Conservation (phyloP, 495 filamentous ascomycete genomes). For the Bacidia rubella region DNA sequence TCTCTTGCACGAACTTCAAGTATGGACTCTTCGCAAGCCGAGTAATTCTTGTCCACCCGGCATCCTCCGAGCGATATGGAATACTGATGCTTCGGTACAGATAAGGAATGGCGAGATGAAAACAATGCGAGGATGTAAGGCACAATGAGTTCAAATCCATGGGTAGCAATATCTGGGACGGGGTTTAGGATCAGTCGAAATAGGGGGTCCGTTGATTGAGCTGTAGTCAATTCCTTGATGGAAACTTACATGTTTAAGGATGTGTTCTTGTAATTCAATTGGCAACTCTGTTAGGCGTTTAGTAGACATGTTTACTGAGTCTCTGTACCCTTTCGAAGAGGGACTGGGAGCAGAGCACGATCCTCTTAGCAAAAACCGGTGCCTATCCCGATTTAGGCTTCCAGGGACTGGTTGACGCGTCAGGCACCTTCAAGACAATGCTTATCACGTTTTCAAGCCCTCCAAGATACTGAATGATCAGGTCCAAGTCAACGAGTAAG, state of each 20-base stretch:
- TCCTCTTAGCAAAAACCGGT: no score
- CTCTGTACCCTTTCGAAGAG: no score
- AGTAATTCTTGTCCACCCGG: not conserved
- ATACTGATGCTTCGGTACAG: not conserved
- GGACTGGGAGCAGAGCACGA: no score
- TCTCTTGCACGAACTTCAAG: not conserved
- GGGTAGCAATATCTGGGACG: not conserved
- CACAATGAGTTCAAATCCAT: not conserved
- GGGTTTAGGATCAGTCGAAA: no score
- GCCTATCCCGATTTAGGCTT: no score
- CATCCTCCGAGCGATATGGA: not conserved
- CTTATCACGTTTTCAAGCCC: no score
- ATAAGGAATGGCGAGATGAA: not conserved
- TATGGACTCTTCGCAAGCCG: not conserved
- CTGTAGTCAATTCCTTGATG: no score
- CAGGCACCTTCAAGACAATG: no score
- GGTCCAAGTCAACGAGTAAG: no score
- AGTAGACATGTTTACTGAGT: not conserved
- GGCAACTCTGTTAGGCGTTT: not conserved
- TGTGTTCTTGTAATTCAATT: not conserved
- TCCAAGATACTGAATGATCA: no score
- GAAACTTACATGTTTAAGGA: not conserved
- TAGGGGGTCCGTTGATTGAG: no score
- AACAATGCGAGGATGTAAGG: not conserved
- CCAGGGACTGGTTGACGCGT: no score